These are phyloP conservation scores for Colletotrichum tropicicola DNA, from an alignment of 2,329 filamentous ascomycete genomes.

Conservation along the genomic window DNA sequence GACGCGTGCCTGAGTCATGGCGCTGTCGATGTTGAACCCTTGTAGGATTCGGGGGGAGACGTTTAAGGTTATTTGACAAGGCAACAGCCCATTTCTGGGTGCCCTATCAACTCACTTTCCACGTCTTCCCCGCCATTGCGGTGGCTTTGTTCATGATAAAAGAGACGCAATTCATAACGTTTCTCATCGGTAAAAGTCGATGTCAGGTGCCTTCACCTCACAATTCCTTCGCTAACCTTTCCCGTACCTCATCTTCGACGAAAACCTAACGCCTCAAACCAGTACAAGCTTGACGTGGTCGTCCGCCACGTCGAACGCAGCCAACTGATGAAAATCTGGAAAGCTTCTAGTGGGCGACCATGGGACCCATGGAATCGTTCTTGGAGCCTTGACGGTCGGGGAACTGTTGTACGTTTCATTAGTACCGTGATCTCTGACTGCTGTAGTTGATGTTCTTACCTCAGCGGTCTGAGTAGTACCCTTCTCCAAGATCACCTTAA, in stretches of 20 bases:
- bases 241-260: background rate
- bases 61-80: background rate
- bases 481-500: conserved; percentile 82
- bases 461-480: conserved; percentile 73
- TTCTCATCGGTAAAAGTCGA: background rate
- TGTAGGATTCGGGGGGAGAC: conserved; percentile 5
- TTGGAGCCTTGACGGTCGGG: conserved; percentile 59
- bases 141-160: background rate
- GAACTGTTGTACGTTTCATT: conserved; percentile 47
- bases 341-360: conserved; percentile 49
- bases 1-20: background rate
- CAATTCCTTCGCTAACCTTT: conserved; percentile 8
- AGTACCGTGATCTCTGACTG: background rate
- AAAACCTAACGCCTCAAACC: background rate
- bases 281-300: too few relatives aligned
- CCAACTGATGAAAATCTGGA: too few relatives aligned
- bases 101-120: background rate
- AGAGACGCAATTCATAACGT: background rate
- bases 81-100: background rate
- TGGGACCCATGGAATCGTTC: conserved; percentile 60
- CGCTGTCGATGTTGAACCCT: conserved; percentile 19
- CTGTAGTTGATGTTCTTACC: conserved; percentile 44
- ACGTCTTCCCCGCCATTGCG: background rate
- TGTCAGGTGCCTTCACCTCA: background rate
- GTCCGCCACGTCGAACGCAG: too few relatives aligned